Base-by-base conservation (phyloP, 2,329 filamentous ascomycete genomes). In the Colletotrichum tamarilloi region DNA sequence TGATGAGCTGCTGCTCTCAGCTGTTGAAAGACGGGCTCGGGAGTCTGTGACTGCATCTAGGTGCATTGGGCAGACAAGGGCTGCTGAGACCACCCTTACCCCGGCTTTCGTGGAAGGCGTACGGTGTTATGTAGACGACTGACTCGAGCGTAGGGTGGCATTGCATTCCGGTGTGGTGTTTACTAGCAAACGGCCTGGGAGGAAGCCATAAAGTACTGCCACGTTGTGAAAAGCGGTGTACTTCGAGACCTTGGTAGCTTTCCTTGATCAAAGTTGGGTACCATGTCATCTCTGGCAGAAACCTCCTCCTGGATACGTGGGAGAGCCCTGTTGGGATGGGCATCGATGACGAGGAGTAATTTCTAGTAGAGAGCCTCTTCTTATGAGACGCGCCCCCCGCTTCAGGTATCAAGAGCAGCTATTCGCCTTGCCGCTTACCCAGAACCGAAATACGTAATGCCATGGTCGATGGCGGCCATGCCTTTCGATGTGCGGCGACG, bases 101-200 rank as follows among this genome's bases (percentile, higher is more conserved):
- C n/a, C 14, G 28, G 55, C 30, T 42, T 49, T 28, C 26, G 57
- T 32, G 65, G 19, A 24, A 35, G 35, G 12, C 56, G 67, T 53
- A 53, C 38, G 14, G 38, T 30, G 12, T 52, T 19, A 42, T 42
- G 38, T 42, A 42, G 14, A 42, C 38, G 59, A 68, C 65, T 72
- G 65, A 68, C 69, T 72, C 58, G 32, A 24, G 38, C 24, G n/a
- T 22, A 30, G 52, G 35, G 22, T 24, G 35, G 57, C 59, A n/a
- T 22, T 5, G 12, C 46, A 24, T 12, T 30, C 30, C 60, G 30
- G 49, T 42, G 19, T 22, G 49, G 22, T 30, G 26, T 53, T 49
- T 28, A 35, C 12, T 49, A 28, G 26, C 28, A 32, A 49, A 49
- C 42, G 42, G 35, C 22, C 22, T 32, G 2, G 4, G 38, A 28